These are phyloP conservation scores for Neurospora pannonica DNA, from an alignment of 495 filamentous ascomycete genomes.

Conservation along the genomic window DNA sequence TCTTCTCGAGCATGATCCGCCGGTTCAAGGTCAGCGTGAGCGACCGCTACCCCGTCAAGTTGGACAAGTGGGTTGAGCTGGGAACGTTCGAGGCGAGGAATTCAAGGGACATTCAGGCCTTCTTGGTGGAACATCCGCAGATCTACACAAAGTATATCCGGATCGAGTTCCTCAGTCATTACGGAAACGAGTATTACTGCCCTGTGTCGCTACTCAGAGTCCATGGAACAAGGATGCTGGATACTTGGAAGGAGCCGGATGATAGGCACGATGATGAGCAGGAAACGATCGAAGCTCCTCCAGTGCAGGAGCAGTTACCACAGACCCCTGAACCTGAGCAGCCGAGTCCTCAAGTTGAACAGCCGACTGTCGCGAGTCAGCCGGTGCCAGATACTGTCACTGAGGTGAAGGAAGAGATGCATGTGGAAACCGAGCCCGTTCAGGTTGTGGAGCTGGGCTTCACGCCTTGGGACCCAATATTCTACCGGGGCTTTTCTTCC, in stretches of 20 bases:
- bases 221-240: conserved; percentile 94
- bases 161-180: conserved; percentile 87
- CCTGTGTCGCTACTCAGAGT: conserved; percentile 83
- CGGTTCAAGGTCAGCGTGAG: conserved; percentile 83
- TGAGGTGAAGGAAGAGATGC: not conserved
- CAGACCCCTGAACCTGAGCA: conserved; percentile 24
- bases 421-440: not conserved
- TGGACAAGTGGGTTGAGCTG: conserved; percentile 83
- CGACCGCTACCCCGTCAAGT: conserved; percentile 85
- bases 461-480: conserved; percentile 18
- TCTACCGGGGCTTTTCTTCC: conserved; percentile 3
- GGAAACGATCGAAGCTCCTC: conserved; percentile 25
- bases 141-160: conserved; percentile 93
- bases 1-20: conserved; percentile 94
- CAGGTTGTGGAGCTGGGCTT: conserved; percentile 13
- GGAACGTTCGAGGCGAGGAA: conserved; percentile 87
- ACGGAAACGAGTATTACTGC: conserved; percentile 93
- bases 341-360: not conserved
- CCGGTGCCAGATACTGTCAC: not conserved
- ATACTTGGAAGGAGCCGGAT: conserved; percentile 65
- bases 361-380: not conserved
- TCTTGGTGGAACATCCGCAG: conserved; percentile 80
- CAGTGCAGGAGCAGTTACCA: conserved; percentile 11
- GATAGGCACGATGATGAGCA: conserved; percentile 29
- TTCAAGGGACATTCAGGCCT: conserved; percentile 87